Evolutionary conservation across 306 rosid species (phyloP), one percentile per base, ranked within the genome.

Genomic region (Hippophae gyantsensis): DNA sequence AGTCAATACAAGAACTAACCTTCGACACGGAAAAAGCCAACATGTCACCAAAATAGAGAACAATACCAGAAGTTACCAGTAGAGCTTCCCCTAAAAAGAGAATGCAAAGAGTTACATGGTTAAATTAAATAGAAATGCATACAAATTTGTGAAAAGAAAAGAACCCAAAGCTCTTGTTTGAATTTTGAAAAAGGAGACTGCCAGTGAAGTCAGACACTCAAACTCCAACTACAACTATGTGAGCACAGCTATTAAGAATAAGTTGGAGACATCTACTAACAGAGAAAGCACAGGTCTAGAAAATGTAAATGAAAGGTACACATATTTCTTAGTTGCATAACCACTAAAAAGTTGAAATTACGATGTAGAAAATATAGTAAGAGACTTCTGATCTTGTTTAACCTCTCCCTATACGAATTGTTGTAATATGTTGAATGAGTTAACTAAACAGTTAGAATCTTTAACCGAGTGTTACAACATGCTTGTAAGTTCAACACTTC

Each of bases 41-140:
- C 93, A 88, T 82, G 78, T 88, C 99, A 52, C 99, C 88, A 78
- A 88, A 85, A 79, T 92, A 88, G 58, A 85, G 90, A 78, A 83
- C 86, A 27, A 88, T 81, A 60, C 99, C 99, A 5, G 85, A 75
- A 60, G 95, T 74, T 69, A 83, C 86, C 79, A 92, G 65, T 69
- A 84, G 85, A 23, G 89, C 78, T 75, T 92, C 99, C 68, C 99
- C 96, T 92, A 71, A 69, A 53, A 69, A 54, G 49, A 6, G 54
- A 45, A 32, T 12, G 58, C 45, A 40, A 7, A 48, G 58, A 57
- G 53, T 38, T 45, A 23, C 49, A 64, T 61, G 48, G 62, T 42
- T 54, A 23, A 69, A 56, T 41, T 64, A 69, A 54, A 63, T 60
- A 60, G 42, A 42, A 41, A 56, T 61, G 6, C 43, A 3, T 4